These are phyloP conservation scores for Rhizophagus clarus DNA, from an alignment of 192 early-diverging fungal species.

Conservation along the genomic window DNA sequence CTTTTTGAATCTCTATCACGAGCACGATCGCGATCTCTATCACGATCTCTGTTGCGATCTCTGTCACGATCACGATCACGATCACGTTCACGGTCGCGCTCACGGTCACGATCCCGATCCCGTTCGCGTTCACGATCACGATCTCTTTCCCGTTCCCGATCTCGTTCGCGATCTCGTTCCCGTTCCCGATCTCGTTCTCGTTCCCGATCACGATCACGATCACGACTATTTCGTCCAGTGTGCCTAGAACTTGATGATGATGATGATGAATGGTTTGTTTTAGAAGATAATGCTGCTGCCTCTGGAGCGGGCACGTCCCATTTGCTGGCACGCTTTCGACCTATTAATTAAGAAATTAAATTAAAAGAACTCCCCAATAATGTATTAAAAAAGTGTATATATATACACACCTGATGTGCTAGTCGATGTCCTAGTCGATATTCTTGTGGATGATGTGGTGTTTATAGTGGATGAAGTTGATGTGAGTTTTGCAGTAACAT, in stretches of 20 bases:
- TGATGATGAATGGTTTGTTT: not conserved
- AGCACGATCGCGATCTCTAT: no score
- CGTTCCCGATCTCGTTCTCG: not conserved
- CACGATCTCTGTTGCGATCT: no score
- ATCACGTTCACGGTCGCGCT: no score
- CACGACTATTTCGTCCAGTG: constrained; percentile 9
- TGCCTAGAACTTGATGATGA: not conserved
- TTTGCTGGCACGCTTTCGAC: constrained; percentile 30
- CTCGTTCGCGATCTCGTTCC: no score
- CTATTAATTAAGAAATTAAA: constrained; percentile 1
- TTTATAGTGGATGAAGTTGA: not conserved
- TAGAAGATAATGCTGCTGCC: not conserved
- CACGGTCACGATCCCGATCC: no score
- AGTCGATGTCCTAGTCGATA: constrained; percentile 1
- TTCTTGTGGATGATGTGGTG: constrained; percentile 7
- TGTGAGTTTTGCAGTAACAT: not conserved
- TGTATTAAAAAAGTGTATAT: not conserved
- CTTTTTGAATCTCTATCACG: not conserved
- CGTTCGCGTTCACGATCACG: no score
- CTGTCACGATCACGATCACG: no score
- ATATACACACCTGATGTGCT: constrained; percentile 11
- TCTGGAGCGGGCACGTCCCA: constrained; percentile 31
- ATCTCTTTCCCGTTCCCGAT: no score
- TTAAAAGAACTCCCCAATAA: not conserved
- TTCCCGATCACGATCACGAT: constrained; percentile 8